Evolutionary conservation across 2,329 filamentous ascomycete genomes (phyloP).

Genomic region (Fusarium redolens): DNA sequence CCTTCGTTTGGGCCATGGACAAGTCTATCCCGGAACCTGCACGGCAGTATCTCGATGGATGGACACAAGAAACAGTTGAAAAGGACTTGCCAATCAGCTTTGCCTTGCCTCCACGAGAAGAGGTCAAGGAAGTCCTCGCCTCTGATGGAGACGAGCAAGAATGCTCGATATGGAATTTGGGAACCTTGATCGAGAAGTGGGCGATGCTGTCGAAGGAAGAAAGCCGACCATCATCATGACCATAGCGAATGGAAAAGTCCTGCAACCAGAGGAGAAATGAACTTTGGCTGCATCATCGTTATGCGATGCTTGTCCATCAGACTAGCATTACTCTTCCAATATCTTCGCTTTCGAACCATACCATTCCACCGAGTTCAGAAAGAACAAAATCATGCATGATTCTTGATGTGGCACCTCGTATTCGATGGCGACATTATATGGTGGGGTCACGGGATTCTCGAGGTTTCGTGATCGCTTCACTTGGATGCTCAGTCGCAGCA

Average conservation of each 20-base stretch:
- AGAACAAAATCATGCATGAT: background rate
- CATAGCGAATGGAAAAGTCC: background rate
- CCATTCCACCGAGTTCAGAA: background rate
- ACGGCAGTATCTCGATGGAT: background rate
- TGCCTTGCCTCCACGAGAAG: background rate
- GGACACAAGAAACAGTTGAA: background rate
- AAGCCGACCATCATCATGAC: background rate
- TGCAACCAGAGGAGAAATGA: no score
- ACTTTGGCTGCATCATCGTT: no score
- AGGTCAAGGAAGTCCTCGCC: background rate
- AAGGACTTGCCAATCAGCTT: background rate
- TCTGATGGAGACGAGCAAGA: background rate
- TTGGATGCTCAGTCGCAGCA: background rate
- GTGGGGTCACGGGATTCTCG: background rate
- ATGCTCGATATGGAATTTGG: background rate
- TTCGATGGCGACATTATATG: background rate
- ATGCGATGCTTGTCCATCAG: no score
- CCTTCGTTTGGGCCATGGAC: background rate
- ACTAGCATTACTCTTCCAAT: background rate
- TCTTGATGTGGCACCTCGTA: background rate
- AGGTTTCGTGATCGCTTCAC: background rate
- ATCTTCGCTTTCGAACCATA: background rate
- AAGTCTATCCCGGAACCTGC: background rate
- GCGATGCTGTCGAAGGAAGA: background rate
- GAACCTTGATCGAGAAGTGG: slow-evolving; percentile 2